Evolutionary conservation across 106 monocot genomes (phyloP), one percentile per base, ranked within the genome.

Genomic region (Dendrobium officinale): DNA sequence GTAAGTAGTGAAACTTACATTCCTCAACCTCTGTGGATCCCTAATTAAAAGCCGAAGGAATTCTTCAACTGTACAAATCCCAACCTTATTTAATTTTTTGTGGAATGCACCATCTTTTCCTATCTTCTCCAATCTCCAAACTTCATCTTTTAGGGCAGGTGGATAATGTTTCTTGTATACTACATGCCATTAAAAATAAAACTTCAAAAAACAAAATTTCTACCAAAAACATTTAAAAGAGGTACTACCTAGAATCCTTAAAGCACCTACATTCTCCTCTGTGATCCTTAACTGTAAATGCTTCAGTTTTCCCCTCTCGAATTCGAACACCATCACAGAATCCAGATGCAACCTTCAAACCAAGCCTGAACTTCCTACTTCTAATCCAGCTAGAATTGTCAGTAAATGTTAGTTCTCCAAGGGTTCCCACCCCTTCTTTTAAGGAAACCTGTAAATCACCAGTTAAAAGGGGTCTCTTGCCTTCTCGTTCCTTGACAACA

Each of bases 101-200:
- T 91, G 90, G 33, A 91, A 91, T 42, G 90, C 83, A 55, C 90
- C 90, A 84, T 88, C 90, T 79, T 91, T 91, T 33, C 90, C 90
- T 33, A 91, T 87, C 77, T 90, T 90, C 55, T 90, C 90, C 80
- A 90, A 75, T 75, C 90, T 85, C 90, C 90, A 90, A 16, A 91
- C 90, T 61, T 91, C 86, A 78, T 91, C 90, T 27, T 83, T 84
- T 76, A 88, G 59, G 51, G 88, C 84, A 55, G 90, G 90, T 80
- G 90, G 90, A 64, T 88, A 91, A 81, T 91, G 90, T 73, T 91
- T 91, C 83, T 83, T 83, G 79, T 83, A 83, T 33, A 83, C 83
- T 83, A 59, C 40, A 79, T 26, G 42, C 29, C 5, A 81, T 67
- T 77, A 51, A 6, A 73, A 49, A 40, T 19, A 77, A 74, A 29